These are phyloP conservation scores for Verbena officinalis DNA, from an alignment of 257 asterid species.

Conservation along the genomic window DNA sequence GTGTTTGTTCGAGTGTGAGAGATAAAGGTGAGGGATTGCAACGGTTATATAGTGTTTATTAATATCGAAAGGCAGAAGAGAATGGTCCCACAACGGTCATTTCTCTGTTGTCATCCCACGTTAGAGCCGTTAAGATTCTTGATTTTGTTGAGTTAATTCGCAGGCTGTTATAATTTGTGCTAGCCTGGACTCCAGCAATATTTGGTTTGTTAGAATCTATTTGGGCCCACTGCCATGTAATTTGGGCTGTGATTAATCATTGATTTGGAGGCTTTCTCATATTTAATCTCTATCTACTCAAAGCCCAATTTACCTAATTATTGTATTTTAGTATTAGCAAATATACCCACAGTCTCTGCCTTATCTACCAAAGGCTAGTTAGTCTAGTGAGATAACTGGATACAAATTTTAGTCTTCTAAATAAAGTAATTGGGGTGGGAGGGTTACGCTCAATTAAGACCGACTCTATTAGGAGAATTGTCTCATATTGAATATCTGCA, in stretches of 20 bases:
- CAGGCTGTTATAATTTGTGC: slow-evolving; percentile 31
- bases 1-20: slow-evolving; percentile 21
- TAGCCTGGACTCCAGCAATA: slow-evolving; percentile 56
- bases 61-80: slow-evolving; percentile 12
- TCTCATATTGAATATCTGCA: no score
- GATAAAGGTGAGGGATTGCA: slow-evolving; percentile 11
- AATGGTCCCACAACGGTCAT: slow-evolving; percentile 74
- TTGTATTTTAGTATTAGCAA: not conserved
- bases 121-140: slow-evolving; percentile 79
- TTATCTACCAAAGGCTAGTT: no score
- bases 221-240: slow-evolving; percentile 35
- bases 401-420: no score
- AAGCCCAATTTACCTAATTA: not conserved
- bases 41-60: slow-evolving; percentile 42
- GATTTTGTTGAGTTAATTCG: not conserved
- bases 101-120: slow-evolving; percentile 53
- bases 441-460: no score
- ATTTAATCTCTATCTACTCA: not conserved
- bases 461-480: no score
- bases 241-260: slow-evolving; percentile 27
- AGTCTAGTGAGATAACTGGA: no score
- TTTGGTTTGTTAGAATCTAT: slow-evolving; percentile 45
- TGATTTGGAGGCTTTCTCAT: slow-evolving; percentile 28
- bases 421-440: no score
- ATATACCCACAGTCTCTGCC: no score